A percentile compares a stretch with the other conserved stretches of the same genome.
Evolutionary conservation across 495 filamentous ascomycete species (phyloP).

Genomic region (Amniculicola lignicola): DNA sequence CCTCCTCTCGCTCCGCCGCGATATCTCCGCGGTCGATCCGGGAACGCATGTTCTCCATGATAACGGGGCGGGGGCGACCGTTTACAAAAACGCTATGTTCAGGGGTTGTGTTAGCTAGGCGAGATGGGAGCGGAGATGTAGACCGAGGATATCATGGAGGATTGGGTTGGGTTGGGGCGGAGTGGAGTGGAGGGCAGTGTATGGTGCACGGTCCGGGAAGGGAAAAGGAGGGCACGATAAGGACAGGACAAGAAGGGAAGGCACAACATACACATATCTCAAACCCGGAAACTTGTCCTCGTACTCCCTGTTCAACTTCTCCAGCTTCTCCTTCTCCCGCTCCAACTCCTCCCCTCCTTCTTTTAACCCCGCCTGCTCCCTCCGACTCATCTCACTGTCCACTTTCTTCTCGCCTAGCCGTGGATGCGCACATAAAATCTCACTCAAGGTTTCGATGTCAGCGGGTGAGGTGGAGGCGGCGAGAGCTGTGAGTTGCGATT

Average conservation of each 20-base stretch:
- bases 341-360: conserved; percentile 49
- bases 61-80: conserved; percentile 64
- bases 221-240: too few relatives aligned
- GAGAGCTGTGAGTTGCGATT: conserved; percentile 54
- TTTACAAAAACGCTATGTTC: conserved; percentile 89
- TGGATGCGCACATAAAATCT: conserved; percentile 83
- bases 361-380: conserved; percentile 76
- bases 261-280: conserved; percentile 69
- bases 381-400: conserved; percentile 69
- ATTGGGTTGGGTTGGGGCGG: too few relatives aligned
- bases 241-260: background rate
- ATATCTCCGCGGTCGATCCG: conserved; percentile 69
- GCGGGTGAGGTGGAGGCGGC: conserved; percentile 50
- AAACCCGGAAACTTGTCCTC: conserved; percentile 76
- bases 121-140: too few relatives aligned
- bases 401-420: conserved; percentile 76
- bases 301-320: conserved; percentile 73
- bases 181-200: too few relatives aligned
- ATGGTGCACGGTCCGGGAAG: too few relatives aligned
- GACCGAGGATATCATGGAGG: too few relatives aligned
- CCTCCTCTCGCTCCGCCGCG: conserved; percentile 66
- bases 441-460: conserved; percentile 58
- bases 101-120: too few relatives aligned
- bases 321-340: conserved; percentile 55
- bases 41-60: conserved; percentile 81